Evolutionary conservation across 2,329 filamentous ascomycete species (phyloP), one percentile per base, ranked within the genome.

Genomic region (Paecilomyces sp.): DNA sequence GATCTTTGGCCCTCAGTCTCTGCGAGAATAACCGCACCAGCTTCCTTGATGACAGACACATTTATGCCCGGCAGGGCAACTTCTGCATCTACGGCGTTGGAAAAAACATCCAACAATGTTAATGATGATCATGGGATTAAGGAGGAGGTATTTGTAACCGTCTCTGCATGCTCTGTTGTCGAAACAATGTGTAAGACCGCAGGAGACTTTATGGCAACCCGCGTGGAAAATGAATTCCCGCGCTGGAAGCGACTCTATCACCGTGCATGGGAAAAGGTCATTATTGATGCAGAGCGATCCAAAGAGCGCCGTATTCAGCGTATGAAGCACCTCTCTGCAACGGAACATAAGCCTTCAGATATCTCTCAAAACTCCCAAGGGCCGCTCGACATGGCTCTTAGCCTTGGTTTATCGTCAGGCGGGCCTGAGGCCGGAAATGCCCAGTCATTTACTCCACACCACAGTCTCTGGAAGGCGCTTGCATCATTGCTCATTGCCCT

Each of bases 1-100:
- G 88, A 89, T 2, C 80, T 97, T 7, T 99, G 93, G 93, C 92
- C 92, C 0, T 88, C 95, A 6, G 78, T 96, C 4, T 71, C 72
- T 12, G 65, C 70, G 2, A 67, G 73, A 54, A 69, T 77, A 9
- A 6, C 41, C n/a, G 41, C 41, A 8, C 41, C 41, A 18, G 41
- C 41, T 18, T 47, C 41, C n/a, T 47, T 47, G 41, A 41, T 15
- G 36, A 18, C 41, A 47, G 41, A 47, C 55, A 68, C 68, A 18
- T 68, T 73, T n/a, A 65, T 70, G 3, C 69, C 77, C 88, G 1
- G 80, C 81, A n/a, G 81, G 87, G 25, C 78, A 91, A 5, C 83
- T 86, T 63, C 67, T 18, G 59, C 65, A n/a, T 66, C 64, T 22
- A 65, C 62, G 4, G 59, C 67, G 15, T 63, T 73, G 12, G 66